A percentile compares a stretch with the other conserved stretches of the same genome.
These are phyloP conservation scores for Poa pratensis DNA, from an alignment of 176 grass and related monocot genomes.

Conservation along the genomic window DNA sequence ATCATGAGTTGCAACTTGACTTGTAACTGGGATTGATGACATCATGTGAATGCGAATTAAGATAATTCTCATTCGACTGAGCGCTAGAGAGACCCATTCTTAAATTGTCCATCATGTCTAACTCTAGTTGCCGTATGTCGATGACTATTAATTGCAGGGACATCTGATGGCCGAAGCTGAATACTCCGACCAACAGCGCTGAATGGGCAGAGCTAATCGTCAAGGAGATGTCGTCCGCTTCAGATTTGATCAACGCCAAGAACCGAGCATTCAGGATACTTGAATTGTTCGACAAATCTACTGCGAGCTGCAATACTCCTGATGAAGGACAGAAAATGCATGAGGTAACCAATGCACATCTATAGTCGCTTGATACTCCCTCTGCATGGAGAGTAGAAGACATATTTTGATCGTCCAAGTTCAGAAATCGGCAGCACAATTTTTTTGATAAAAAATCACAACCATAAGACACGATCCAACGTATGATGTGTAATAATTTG, in stretches of 20 bases:
- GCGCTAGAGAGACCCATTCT: too few species aligned
- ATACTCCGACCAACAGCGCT: slow-evolving; percentile 16
- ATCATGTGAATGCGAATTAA: too few species aligned
- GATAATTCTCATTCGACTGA: too few species aligned
- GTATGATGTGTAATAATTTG: too few species aligned
- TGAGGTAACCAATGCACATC: slow-evolving; percentile 44
- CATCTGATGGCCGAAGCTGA: neutral
- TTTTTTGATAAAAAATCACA: neutral
- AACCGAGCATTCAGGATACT: slow-evolving; percentile 54
- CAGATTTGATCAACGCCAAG: slow-evolving; percentile 61
- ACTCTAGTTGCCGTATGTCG: neutral
- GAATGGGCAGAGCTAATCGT: slow-evolving; percentile 67
- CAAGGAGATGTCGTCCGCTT: slow-evolving; percentile 55
- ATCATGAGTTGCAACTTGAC: too few species aligned
- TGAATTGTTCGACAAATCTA: slow-evolving; percentile 54
- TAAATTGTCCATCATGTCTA: too few species aligned
- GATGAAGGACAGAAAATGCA: slow-evolving; percentile 31
- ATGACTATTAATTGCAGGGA: slow-evolving; percentile 11
- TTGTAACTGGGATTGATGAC: too few species aligned
- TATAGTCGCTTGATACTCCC: neutral
- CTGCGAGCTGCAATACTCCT: neutral
- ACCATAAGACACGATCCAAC: neutral
- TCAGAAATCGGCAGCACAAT: too few species aligned
- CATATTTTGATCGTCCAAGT: neutral
- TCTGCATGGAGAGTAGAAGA: too few species aligned